Evolutionary conservation across 805 yeast species (phyloP).

Genomic region (Nakazawaea populi): DNA sequence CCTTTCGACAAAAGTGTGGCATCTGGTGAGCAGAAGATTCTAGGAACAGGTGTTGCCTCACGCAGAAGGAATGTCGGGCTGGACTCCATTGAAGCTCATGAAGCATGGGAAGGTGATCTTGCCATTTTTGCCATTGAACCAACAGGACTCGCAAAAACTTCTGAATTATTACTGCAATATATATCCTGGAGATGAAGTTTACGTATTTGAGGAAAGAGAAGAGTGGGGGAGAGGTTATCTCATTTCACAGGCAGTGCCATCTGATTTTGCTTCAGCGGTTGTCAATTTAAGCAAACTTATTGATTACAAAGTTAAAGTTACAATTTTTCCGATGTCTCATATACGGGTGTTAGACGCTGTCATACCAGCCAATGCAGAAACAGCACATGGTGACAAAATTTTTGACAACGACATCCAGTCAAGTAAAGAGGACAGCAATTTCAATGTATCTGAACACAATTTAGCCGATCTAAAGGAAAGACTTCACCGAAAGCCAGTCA

Average conservation of each 20-base stretch:
- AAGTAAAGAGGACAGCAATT: too few species aligned
- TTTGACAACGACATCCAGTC: slow-evolving; percentile 4
- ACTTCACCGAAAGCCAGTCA: slow-evolving; percentile 35
- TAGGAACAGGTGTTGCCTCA: too few species aligned
- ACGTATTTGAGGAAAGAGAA: slow-evolving; percentile 57
- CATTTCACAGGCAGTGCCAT: slow-evolving; percentile 61
- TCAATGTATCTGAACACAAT: not conserved
- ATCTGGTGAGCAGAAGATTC: too few species aligned
- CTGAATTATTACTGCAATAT: slow-evolving; percentile 42
- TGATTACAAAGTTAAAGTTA: slow-evolving; percentile 44
- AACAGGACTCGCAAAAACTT: slow-evolving; percentile 24
- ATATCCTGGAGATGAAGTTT: slow-evolving; percentile 75
- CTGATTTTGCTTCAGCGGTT: slow-evolving; percentile 57
- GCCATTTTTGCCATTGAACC: slow-evolving; percentile 41
- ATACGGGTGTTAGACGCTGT: slow-evolving; percentile 38
- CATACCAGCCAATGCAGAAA: slow-evolving; percentile 27
- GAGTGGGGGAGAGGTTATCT: slow-evolving; percentile 82
- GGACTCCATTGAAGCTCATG: slow-evolving; percentile 45
- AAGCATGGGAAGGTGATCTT: slow-evolving; percentile 36
- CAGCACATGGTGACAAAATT: slow-evolving; percentile 1
- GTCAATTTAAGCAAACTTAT: slow-evolving; percentile 61
- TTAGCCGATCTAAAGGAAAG: not conserved
- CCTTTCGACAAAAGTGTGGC: too few species aligned
- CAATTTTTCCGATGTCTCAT: slow-evolving; percentile 55
- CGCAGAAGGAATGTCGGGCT: slow-evolving; percentile 13